Percentiles rank a stretch among this genome's conserved stretches.
Conservation (phyloP, 106 monocot genomes). For the Gastrodia elata region DNA sequence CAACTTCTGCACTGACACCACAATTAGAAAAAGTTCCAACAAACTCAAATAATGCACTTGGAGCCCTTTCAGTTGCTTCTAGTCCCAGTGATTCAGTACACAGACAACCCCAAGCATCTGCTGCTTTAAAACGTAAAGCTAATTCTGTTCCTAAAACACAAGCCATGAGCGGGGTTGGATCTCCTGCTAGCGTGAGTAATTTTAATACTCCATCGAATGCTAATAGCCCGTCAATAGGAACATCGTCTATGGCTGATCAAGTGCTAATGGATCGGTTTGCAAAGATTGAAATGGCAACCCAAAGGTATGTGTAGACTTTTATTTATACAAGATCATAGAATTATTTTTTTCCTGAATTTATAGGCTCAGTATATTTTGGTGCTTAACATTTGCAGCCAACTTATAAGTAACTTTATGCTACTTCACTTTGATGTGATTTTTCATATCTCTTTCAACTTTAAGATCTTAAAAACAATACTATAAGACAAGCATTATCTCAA, state of each 20-base stretch:
- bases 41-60: slow-evolving; percentile 45
- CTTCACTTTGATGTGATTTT: too few relatives aligned
- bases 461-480: too few relatives aligned
- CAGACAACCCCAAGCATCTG: slow-evolving; percentile 33
- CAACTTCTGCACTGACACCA: slow-evolving; percentile 38
- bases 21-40: slow-evolving; percentile 55
- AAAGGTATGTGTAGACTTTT: slow-evolving; percentile 37
- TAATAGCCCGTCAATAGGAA: slow-evolving; percentile 57
- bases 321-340: background rate
- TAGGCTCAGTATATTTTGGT: too few relatives aligned
- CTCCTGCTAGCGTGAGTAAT: slow-evolving; percentile 88
- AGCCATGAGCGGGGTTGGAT: slow-evolving; percentile 65
- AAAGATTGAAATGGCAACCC: slow-evolving; percentile 45
- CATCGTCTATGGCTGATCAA: slow-evolving; percentile 48
- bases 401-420: too few relatives aligned
- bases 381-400: too few relatives aligned
- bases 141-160: slow-evolving; percentile 63
- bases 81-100: slow-evolving; percentile 65
- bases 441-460: too few relatives aligned
- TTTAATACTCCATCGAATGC: slow-evolving; percentile 54
- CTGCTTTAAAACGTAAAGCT: slow-evolving; percentile 44
- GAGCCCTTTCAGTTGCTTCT: slow-evolving; percentile 48
- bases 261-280: slow-evolving; percentile 58
- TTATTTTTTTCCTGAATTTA: too few relatives aligned
- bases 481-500: too few relatives aligned